Percentiles rank a stretch among this genome's conserved stretches.
phyloP scores from a whole-genome alignment of 2,329 filamentous ascomycete genomes.

The Bipolaris cookei region DNA sequence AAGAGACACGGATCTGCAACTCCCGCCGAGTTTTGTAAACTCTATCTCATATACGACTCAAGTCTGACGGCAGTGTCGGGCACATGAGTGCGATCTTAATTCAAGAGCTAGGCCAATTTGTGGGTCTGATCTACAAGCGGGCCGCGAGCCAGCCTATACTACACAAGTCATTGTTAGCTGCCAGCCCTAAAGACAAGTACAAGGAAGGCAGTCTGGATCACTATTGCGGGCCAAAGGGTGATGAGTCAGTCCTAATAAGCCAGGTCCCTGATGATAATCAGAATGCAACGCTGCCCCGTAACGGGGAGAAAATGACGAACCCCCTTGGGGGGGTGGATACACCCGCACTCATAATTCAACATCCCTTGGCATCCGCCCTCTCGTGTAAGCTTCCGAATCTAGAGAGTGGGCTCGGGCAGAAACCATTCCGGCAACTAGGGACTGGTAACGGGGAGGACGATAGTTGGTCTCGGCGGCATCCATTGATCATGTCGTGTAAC shows the following conservation, averaged over 20 bases:
- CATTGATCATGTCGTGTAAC: not conserved
- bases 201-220: not conserved
- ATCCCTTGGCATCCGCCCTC: not conserved
- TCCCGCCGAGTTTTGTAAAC: not conserved
- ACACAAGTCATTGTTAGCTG: not conserved
- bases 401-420: not conserved
- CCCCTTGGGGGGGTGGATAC: not conserved
- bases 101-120: not conserved
- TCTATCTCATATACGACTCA: not conserved
- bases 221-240: not conserved
- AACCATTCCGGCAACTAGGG: not conserved
- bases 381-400: not conserved
- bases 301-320: not conserved
- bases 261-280: not conserved
- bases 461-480: not conserved
- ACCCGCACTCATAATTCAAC: not conserved
- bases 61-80: not conserved
- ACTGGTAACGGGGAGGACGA: not conserved
- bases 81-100: not conserved
- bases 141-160: not conserved
- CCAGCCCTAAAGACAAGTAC: not conserved
- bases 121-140: not conserved
- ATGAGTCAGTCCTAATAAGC: not conserved
- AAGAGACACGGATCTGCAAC: not conserved
- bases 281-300: not conserved